These are phyloP conservation scores for Cladophialophora carrionii DNA, from an alignment of 2,329 filamentous ascomycete genomes.

Conservation along the genomic window DNA sequence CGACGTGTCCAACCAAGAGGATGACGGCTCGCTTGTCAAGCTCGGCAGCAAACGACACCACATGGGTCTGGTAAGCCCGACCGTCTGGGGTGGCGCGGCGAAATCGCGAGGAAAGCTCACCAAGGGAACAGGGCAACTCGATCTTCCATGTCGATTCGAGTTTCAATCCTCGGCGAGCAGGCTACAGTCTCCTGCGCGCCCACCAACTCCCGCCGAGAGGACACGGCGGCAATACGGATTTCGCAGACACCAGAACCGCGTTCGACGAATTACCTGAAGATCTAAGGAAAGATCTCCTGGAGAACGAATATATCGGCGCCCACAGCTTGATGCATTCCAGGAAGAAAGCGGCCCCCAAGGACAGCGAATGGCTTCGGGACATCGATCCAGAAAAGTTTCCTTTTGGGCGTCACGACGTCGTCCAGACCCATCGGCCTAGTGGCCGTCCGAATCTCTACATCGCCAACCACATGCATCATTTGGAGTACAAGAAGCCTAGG, in stretches of 20 bases:
- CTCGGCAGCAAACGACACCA: conserved; percentile 48
- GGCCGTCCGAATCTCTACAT: conserved; percentile 58
- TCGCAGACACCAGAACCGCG: conserved; percentile 58
- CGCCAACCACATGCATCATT: conserved; percentile 58
- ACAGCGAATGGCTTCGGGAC: conserved; percentile 49
- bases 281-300: conserved; percentile 44
- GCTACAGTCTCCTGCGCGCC: conserved; percentile 57
- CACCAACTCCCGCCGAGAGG: conserved; percentile 54
- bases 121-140: conserved; percentile 48
- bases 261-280: conserved; percentile 52
- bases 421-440: conserved; percentile 55
- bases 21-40: conserved; percentile 52
- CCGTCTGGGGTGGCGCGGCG: not conserved
- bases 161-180: conserved; percentile 60
- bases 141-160: conserved; percentile 61
- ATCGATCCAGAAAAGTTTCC: conserved; percentile 48
- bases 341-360: conserved; percentile 55
- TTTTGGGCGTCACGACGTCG: conserved; percentile 54
- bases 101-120: not conserved
- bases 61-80: conserved; percentile 45
- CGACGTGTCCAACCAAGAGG: conserved; percentile 61
- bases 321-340: conserved; percentile 59
- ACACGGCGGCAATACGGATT: conserved; percentile 57
- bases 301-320: conserved; percentile 52
- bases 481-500: conserved; percentile 42